Base-by-base conservation (phyloP, 164 flowering plant genomes). In the Aristolochia fimbriata region DNA sequence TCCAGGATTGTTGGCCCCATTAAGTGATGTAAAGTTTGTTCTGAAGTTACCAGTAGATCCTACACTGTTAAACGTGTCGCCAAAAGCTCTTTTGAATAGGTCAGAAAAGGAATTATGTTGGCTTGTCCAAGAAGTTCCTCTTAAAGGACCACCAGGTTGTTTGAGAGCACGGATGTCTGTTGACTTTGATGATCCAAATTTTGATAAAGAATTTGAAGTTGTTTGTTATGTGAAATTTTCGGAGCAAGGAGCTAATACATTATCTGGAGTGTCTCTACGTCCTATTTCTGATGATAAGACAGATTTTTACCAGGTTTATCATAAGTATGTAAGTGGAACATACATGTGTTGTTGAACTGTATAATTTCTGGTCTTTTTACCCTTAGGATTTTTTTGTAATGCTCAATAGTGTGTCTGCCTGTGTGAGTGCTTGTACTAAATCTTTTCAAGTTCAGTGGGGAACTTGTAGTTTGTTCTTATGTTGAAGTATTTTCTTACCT, bases 11-110 rank as follows among this genome's bases (percentile, higher is more conserved):
- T 77, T 76, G 10, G 80, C 58, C 6, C 96, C 99, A 5, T 58
- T 94, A 62, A 81, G 13, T 21, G 81, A 91, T 74, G 96, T 94
- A 11, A 83, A 86, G 7, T 83, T 91, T 75, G 68, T 81, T 59
- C 62, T 91, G 70, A 94, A 86, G 62, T 65, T 94, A 27, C 97
- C 97, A 0, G 89, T 85, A 41, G 97, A 94, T 48, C 99, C 99
- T 0, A 65, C 91, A 30, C 63, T 94, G 72, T 76, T 94, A 66
- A 82, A 86, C 62, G 96, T 94, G 52, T 83, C 97, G 0, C 97
- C 97, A 3, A 91, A 86, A 73, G 99, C 97, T 25, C 73, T 81
- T 23, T 75, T 91, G 77, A 94, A 82, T 73, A 79, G 99, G 64
- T 68, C 89, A 4, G 95, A 83, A 71, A 88, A 61, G 76, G 95